Evolutionary conservation across 2,329 filamentous ascomycete species (phyloP).

Genomic region (Zasmidium cellare): DNA sequence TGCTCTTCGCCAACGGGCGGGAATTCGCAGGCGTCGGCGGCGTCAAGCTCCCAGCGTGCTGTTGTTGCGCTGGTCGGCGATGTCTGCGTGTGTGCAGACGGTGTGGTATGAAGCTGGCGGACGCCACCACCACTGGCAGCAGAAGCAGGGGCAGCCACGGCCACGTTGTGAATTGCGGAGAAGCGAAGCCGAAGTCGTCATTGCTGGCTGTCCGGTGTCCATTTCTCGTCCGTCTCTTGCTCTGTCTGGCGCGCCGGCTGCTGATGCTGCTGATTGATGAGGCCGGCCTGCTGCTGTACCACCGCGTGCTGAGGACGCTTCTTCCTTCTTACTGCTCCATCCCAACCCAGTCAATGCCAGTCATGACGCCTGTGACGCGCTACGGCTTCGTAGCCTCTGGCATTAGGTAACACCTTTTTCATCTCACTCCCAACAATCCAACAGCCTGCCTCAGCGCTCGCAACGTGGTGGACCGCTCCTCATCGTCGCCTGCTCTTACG

Average conservation of each 20-base stretch:
- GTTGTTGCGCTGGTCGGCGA: not conserved
- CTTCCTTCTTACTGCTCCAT: conserved; percentile 1
- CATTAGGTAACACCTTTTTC: not conserved
- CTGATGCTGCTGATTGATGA: not conserved
- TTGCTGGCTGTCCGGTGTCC: no score
- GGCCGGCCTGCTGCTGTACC: not conserved
- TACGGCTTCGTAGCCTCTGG: not conserved
- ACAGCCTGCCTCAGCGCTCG: not conserved
- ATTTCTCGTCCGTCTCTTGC: no score
- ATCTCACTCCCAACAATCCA: not conserved
- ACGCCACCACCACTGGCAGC: no score
- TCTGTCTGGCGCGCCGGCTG: no score
- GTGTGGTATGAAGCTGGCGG: no score
- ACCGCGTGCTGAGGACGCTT: not conserved
- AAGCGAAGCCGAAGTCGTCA: no score
- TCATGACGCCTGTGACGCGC: conserved; percentile 2
- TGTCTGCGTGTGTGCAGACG: not conserved
- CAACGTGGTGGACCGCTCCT: not conserved
- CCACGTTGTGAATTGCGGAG: no score
- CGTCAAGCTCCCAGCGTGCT: not conserved
- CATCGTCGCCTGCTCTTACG: not conserved
- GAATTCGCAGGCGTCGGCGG: not conserved
- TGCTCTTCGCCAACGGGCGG: not conserved
- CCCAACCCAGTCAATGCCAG: not conserved
- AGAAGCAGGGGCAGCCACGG: no score